These are phyloP conservation scores for Citrullus colocynthis DNA, from an alignment of 306 rosid genomes.

Conservation along the genomic window DNA sequence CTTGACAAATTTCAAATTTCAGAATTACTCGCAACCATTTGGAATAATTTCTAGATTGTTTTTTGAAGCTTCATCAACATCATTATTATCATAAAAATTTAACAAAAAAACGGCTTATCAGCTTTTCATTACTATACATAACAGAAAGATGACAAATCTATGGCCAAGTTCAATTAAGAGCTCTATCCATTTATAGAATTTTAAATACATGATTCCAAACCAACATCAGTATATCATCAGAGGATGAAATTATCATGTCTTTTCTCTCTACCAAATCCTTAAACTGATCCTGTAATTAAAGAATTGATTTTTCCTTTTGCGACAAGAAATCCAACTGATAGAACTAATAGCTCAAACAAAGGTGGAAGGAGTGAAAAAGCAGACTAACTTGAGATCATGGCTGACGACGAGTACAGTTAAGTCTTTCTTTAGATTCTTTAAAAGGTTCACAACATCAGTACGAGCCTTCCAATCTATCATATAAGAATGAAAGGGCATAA, in stretches of 20 bases:
- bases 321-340: not conserved
- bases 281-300: not conserved
- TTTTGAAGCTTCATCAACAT: not conserved
- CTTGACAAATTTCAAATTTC: not conserved
- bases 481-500: constrained; percentile 8
- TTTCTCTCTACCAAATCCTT: not conserved
- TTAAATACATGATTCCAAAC: not conserved
- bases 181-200: not conserved
- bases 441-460: constrained; percentile 77
- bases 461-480: constrained; percentile 87
- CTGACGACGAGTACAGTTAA: constrained; percentile 75
- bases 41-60: not conserved
- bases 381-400: constrained; percentile 71
- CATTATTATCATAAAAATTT: not conserved
- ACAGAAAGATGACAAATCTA: not conserved
- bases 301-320: not conserved
- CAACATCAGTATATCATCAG: not conserved
- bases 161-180: not conserved
- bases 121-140: not conserved
- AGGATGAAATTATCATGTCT: not conserved
- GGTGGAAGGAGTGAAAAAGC: not conserved
- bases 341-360: not conserved
- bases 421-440: constrained; percentile 68
- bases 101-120: not conserved
- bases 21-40: not conserved